Percentiles rank a stretch among this genome's conserved stretches.
Evolutionary conservation across 805 yeast species (phyloP).

Genomic region (Kluyveromyces lactis): DNA sequence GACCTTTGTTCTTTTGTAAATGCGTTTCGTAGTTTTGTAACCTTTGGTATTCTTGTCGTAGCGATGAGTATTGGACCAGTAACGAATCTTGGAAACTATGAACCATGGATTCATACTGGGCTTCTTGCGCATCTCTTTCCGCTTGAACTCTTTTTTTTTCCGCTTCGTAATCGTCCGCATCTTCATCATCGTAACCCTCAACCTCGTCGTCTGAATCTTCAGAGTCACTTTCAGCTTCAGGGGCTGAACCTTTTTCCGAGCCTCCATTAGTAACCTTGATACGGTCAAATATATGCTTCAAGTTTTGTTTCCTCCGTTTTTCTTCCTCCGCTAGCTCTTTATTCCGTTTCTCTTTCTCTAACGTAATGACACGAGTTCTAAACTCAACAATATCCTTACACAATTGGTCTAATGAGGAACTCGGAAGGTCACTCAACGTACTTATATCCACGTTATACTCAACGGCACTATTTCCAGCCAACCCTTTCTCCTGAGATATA

Average conservation of each 20-base stretch:
- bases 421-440: slow-evolving; percentile 25
- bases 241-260: slow-evolving; percentile 6
- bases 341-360: slow-evolving; percentile 44
- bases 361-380: slow-evolving; percentile 43
- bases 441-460: slow-evolving; percentile 22
- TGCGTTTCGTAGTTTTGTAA: slow-evolving; percentile 14
- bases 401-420: slow-evolving; percentile 21
- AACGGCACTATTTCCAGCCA: slow-evolving; percentile 3
- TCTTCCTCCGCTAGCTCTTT: slow-evolving; percentile 30
- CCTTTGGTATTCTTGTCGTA: slow-evolving; percentile 10
- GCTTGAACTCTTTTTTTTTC: slow-evolving; percentile 13
- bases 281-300: slow-evolving; percentile 22
- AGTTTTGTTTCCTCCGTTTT: slow-evolving; percentile 17
- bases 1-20: slow-evolving; percentile 11
- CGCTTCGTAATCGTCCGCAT: slow-evolving; percentile 10
- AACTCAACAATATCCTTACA: slow-evolving; percentile 45
- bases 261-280: slow-evolving; percentile 16
- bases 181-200: slow-evolving; percentile 9
- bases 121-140: slow-evolving; percentile 11
- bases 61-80: slow-evolving; percentile 14
- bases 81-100: slow-evolving; percentile 9
- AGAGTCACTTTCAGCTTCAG: neutral
- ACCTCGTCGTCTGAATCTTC: slow-evolving; percentile 14
- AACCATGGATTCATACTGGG: slow-evolving; percentile 12
- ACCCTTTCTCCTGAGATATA: slow-evolving; percentile 4